Evolutionary conservation across 2,329 filamentous ascomycete genomes (phyloP).

Genomic region (Taxawa tesnikishii): DNA sequence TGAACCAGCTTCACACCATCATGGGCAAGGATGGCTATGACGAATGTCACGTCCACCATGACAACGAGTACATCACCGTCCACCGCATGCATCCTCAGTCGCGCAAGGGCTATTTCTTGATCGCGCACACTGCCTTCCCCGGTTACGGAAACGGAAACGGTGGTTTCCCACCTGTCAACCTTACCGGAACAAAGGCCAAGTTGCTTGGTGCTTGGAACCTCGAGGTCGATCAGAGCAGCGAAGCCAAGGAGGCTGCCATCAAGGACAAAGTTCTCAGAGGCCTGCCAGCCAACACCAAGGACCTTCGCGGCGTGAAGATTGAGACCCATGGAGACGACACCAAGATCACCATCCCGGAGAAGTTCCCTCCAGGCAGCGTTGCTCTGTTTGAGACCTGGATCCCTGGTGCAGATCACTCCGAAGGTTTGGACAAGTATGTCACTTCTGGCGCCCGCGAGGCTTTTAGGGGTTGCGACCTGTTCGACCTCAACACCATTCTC

Average conservation of each 20-base stretch:
- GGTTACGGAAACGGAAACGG: constrained; percentile 79
- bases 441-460: constrained; percentile 69
- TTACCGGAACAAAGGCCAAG: constrained; percentile 74
- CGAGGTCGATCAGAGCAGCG: constrained; percentile 68
- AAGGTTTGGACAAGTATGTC: constrained; percentile 74
- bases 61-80: constrained; percentile 91
- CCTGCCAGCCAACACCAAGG: constrained; percentile 69
- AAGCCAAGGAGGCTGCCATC: constrained; percentile 51
- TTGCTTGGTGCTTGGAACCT: constrained; percentile 86
- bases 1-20: constrained; percentile 87
- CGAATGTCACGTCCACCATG: constrained; percentile 93
- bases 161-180: constrained; percentile 63
- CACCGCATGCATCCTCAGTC: constrained; percentile 89
- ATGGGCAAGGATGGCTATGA: constrained; percentile 95
- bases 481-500: constrained; percentile 82
- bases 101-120: constrained; percentile 85
- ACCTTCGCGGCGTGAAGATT: constrained; percentile 61
- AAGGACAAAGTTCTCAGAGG: constrained; percentile 65
- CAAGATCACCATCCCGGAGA: constrained; percentile 64
- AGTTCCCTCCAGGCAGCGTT: constrained; percentile 87
- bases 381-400: constrained; percentile 96
- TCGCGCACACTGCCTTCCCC: constrained; percentile 91
- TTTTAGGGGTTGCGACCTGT: constrained; percentile 60
- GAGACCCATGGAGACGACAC: constrained; percentile 63
- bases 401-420: constrained; percentile 70